Percentiles rank a stretch among this genome's conserved stretches.
Evolutionary conservation across 495 filamentous ascomycete genomes (phyloP).

Genomic region (Cercophora samala): DNA sequence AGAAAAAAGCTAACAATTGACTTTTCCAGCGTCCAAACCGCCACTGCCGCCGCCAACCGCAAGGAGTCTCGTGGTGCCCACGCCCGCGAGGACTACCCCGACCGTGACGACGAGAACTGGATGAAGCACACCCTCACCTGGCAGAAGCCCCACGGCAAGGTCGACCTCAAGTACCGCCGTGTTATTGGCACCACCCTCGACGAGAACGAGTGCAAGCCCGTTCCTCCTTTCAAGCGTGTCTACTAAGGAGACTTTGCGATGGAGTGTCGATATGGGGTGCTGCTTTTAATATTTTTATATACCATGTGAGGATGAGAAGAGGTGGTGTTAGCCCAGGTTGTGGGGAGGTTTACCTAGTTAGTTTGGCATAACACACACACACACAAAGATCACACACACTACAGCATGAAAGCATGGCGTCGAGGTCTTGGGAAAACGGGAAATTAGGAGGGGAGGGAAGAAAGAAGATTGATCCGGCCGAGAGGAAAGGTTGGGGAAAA

Average conservation of each 20-base stretch:
- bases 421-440: slow-evolving; percentile 10
- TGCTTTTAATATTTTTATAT: slow-evolving; percentile 1
- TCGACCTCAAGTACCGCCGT: slow-evolving; percentile 72
- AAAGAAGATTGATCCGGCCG: background rate
- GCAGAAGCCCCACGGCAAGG: slow-evolving; percentile 78
- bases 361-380: background rate
- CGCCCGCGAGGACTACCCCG: slow-evolving; percentile 91
- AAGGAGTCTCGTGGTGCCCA: slow-evolving; percentile 95
- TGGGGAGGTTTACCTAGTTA: slow-evolving; percentile 4
- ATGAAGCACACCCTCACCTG: slow-evolving; percentile 97
- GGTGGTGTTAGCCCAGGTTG: background rate
- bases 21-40: slow-evolving; percentile 68
- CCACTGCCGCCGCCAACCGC: slow-evolving; percentile 75
- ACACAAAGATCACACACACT: background rate
- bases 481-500: background rate
- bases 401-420: background rate
- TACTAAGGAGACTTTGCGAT: slow-evolving; percentile 52
- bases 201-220: slow-evolving; percentile 82
- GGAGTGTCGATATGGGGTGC: background rate
- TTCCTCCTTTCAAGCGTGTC: slow-evolving; percentile 82
- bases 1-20: background rate
- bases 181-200: slow-evolving; percentile 79
- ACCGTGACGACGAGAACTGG: slow-evolving; percentile 90
- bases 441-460: background rate
- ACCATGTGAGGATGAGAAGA: slow-evolving; percentile 7